Evolutionary conservation across 2,329 filamentous ascomycete genomes (phyloP).

Genomic region (Colletotrichum sansevieriae): DNA sequence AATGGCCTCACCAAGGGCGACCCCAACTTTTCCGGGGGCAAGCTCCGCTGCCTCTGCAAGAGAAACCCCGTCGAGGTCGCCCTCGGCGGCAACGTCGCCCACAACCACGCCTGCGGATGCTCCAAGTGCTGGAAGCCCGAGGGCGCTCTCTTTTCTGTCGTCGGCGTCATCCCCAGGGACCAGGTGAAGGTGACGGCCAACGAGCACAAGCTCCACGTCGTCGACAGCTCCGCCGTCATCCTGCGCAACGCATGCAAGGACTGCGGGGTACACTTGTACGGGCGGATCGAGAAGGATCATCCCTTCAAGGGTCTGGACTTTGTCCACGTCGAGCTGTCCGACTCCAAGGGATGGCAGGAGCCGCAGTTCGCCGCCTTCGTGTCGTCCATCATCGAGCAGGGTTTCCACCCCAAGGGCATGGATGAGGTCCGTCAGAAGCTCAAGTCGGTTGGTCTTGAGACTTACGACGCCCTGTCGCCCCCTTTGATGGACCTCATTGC

Average conservation of each 20-base stretch:
- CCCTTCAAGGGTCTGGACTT: slow-evolving; percentile 78
- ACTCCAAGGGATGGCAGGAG: slow-evolving; percentile 76
- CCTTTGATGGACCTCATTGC: slow-evolving; percentile 73
- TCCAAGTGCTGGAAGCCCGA: slow-evolving; percentile 79
- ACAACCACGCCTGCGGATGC: slow-evolving; percentile 80
- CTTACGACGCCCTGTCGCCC: slow-evolving; percentile 74
- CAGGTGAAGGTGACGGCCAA: slow-evolving; percentile 70
- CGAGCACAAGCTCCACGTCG: slow-evolving; percentile 66
- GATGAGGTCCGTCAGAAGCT: slow-evolving; percentile 67
- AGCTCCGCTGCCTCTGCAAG: slow-evolving; percentile 71
- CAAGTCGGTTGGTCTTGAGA: slow-evolving; percentile 66
- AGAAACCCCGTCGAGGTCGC: slow-evolving; percentile 68
- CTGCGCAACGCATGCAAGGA: slow-evolving; percentile 70
- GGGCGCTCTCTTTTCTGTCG: slow-evolving; percentile 73
- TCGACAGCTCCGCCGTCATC: slow-evolving; percentile 70
- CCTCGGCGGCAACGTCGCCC: slow-evolving; percentile 69
- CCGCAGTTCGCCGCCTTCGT: slow-evolving; percentile 79
- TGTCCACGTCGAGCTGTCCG: slow-evolving; percentile 73
- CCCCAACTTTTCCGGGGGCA: slow-evolving; percentile 69
- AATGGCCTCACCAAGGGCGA: slow-evolving; percentile 70
- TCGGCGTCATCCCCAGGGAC: slow-evolving; percentile 70
- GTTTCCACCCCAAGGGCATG: slow-evolving; percentile 68
- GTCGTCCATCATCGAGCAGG: slow-evolving; percentile 76
- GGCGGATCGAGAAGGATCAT: slow-evolving; percentile 74
- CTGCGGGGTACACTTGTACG: slow-evolving; percentile 74